Evolutionary conservation across 371 early-diverging fungal genomes (phyloP), one percentile per base, ranked within the genome.

Genomic region (Lichtheimia ramosa): DNA sequence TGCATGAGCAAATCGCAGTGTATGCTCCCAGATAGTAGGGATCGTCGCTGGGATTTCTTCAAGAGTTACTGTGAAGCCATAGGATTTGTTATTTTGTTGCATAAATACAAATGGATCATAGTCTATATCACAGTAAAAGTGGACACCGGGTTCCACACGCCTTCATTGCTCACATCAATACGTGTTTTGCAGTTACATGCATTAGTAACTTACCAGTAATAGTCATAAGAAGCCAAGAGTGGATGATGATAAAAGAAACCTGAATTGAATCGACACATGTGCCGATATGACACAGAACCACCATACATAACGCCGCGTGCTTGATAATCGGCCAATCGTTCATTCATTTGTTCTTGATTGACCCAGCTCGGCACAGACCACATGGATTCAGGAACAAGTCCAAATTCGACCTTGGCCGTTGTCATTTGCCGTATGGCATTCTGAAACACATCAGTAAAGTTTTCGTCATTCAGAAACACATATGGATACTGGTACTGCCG

Each of bases 131-230:
- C 98, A 98, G 58, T 83, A 89, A 61, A 92, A 95, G 24, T 85
- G 78, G 5, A 96, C 96, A 13, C 88, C 92, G 7, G 98, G 98
- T 68, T 98, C 98, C 4, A 98, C 86, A 21, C 99, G 77, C 98
- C 98, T 97, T 5, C 46, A 14, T 46, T 23, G n/a, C 5, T 13
- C n/a, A n/a, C n/a, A 12, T 51, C 2, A 23, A 14, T 43, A 16
- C 15, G 1, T 27, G 13, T 16, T 43, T 25, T 6, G 16, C 34
- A 12, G 25, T 2, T 4, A 18, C 5, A 23, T 15, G 15, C 5
- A 24, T 51, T 13, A 49, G 20, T 34, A 40, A 92, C 58, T 82
- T 81, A 78, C 98, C 98, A 98, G 77, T 96, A 98, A 74, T 90
- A 98, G 52, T 95, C 91, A 58, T 91, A 92, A 61, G 88, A 69